phyloP scores from a whole-genome alignment of 257 asterid genomes.

The Solanum etuberosum region DNA sequence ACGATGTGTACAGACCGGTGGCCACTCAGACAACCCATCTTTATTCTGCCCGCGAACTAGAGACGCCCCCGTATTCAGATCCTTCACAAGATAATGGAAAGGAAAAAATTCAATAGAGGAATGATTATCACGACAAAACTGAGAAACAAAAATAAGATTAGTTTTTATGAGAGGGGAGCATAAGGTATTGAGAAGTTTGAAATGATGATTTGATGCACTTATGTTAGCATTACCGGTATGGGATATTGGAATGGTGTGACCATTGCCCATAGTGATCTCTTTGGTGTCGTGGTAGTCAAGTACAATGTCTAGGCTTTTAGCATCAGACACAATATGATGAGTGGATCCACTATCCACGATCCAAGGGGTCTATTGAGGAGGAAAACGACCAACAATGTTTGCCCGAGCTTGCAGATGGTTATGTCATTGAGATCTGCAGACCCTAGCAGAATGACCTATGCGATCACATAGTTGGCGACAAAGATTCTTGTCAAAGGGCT shows the following conservation, averaged over 20 bases:
- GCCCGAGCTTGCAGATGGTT: background rate
- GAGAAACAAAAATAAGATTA: no score
- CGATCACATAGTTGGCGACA: background rate
- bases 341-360: background rate
- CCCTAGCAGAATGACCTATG: background rate
- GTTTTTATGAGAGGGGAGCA: no score
- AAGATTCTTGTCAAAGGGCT: background rate
- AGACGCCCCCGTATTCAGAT: no score
- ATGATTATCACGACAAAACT: no score
- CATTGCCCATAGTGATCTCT: background rate
- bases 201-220: background rate
- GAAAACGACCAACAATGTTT: background rate
- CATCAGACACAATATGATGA: background rate
- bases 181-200: background rate
- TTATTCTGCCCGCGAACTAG: no score
- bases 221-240: background rate
- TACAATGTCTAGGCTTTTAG: background rate
- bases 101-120: no score
- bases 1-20: no score
- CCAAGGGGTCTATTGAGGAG: background rate
- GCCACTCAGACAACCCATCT: no score
- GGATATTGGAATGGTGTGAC: background rate
- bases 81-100: no score
- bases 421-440: background rate
- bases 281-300: background rate